phyloP scores from a whole-genome alignment of 2,329 filamentous ascomycete genomes.

The Aspergillus carbonarius region DNA sequence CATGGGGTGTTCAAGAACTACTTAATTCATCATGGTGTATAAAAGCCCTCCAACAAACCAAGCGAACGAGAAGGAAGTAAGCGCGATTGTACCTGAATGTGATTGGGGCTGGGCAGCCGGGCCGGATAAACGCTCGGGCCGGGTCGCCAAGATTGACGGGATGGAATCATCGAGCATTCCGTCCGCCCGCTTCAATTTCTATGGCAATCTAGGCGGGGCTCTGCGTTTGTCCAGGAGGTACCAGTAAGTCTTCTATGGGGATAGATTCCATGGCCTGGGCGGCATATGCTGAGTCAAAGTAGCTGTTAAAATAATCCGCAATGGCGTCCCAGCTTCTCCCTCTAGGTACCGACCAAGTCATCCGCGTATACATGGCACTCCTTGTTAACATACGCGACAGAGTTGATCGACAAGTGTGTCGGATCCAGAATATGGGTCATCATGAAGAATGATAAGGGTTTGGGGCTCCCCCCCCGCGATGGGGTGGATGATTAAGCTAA shows the following conservation, averaged over 20 bases:
- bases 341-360: slow-evolving; percentile 53
- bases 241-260: neutral
- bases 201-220: slow-evolving; percentile 15
- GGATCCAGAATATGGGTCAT: slow-evolving; percentile 97
- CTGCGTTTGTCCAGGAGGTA: neutral
- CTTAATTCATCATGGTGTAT: neutral
- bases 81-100: slow-evolving; percentile 7
- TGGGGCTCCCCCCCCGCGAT: neutral
- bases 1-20: neutral
- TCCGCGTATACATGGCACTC: slow-evolving; percentile 1
- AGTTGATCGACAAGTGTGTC: slow-evolving; percentile 98
- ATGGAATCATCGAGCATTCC: slow-evolving; percentile 20
- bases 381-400: slow-evolving; percentile 49
- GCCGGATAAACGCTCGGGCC: slow-evolving; percentile 22
- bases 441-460: slow-evolving; percentile 99
- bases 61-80: neutral
- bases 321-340: slow-evolving; percentile 76
- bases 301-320: slow-evolving; percentile 14
- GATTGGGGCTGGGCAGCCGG: slow-evolving; percentile 16
- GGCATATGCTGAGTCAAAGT: neutral
- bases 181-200: slow-evolving; percentile 21
- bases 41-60: too few relatives aligned
- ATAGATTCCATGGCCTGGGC: neutral
- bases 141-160: slow-evolving; percentile 20
- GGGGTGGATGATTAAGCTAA: slow-evolving; percentile 14